Evolutionary conservation across 345 rosid genomes (phyloP), one percentile per base, ranked within the genome.

Genomic region (Ailanthus altissimus): DNA sequence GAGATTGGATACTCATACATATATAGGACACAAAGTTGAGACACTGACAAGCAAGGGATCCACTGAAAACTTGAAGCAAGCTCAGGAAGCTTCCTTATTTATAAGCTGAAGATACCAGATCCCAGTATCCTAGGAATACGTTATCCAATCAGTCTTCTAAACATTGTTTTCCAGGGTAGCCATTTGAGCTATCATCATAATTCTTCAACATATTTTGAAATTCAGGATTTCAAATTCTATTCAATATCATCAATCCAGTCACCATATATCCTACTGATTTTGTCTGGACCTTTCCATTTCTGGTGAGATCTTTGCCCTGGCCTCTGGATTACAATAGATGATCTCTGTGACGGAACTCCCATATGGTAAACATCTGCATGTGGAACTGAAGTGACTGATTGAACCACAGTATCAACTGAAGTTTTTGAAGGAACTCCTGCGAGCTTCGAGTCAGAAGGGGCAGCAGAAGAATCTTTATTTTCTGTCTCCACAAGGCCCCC

Each of bases 211-310:
- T 64, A 11, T 54, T 10, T 53, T 26, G 47, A 70, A 42, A 47
- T 23, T 50, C 32, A n/a, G 60, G 60, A 53, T 53, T 71, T 13
- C 36, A 11, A 21, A 25, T 54, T 82, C 87, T 81, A 93, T 84
- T 93, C 98, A 14, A 90, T 70, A 59, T 93, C 99, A 64, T 96
- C 98, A 25, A 96, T 91, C 99, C 99, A 96, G 83, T 96, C 99
- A 65, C 99, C 99, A 21, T 96, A 95, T 89, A 96, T 96, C 86
- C 97, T 82, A 86, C 97, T 96, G 80, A 92, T 93, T 86, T 89
- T 96, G 46, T 90, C 97, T 0, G 99, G 99, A 67, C 99, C 99
- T 78, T 93, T 96, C 99, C 99, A 96, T 79, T 93, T 96, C 76
- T 92, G 91, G 82, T 84, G 91, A 74, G 92, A 76, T 81, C 97